A percentile compares a stretch with the other conserved stretches of the same genome.
These are phyloP conservation scores for Polytrichum commune DNA, from an alignment of 225 moss, liverwort and hornwort species.

Conservation along the genomic window DNA sequence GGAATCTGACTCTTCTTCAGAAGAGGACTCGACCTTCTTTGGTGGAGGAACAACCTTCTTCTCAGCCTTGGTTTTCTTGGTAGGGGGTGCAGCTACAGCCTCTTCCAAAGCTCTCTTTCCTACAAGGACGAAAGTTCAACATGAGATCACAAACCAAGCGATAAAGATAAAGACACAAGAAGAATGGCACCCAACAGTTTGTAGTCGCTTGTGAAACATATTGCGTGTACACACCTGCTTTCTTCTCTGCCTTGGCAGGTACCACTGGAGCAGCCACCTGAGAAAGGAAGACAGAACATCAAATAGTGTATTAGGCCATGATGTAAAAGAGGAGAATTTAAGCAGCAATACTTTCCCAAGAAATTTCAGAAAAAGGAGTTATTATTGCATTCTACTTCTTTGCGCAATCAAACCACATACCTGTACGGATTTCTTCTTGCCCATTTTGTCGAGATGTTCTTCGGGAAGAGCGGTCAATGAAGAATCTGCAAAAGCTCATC, in stretches of 20 bases:
- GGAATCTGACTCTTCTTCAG: slow-evolving; percentile 39
- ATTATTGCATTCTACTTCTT: no score
- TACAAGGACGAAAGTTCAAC: neutral
- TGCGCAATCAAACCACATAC: neutral
- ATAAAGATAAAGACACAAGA: no score
- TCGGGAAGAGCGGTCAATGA: neutral
- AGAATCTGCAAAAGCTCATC: neutral
- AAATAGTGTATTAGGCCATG: no score
- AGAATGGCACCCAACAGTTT: no score
- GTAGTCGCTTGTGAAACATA: no score
- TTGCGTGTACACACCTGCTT: slow-evolving; percentile 22
- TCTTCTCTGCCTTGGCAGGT: slow-evolving; percentile 28
- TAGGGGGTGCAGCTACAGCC: slow-evolving; percentile 32
- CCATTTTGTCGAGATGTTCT: slow-evolving; percentile 12
- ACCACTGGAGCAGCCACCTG: slow-evolving; percentile 37
- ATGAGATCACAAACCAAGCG: neutral
- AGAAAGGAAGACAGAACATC: no score
- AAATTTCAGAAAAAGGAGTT: no score
- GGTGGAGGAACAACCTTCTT: slow-evolving; percentile 50
- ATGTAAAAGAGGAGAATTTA: no score
- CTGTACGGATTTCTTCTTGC: slow-evolving; percentile 53
- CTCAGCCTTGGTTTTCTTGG: slow-evolving; percentile 44
- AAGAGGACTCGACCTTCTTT: slow-evolving; percentile 32
- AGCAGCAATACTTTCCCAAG: no score
- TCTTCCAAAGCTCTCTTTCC: slow-evolving; percentile 49